Conservation (phyloP, 2,329 filamentous ascomycete species). For the Alternaria ventricosa region DNA sequence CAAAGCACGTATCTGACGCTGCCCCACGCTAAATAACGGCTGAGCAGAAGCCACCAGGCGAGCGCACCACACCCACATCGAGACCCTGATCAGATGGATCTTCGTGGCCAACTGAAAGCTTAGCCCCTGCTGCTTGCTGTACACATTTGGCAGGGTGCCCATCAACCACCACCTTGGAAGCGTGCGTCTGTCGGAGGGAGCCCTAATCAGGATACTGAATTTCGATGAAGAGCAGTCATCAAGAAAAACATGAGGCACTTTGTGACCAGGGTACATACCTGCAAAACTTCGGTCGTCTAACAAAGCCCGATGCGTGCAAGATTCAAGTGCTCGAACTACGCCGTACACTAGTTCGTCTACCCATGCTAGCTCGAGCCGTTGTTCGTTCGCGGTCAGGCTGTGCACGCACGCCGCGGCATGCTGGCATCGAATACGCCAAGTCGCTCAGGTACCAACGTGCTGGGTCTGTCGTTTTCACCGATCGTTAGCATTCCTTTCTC, state of each 20-base stretch:
- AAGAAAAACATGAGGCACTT: not conserved
- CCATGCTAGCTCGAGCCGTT: constrained; percentile 26
- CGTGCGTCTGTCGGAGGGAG: not conserved
- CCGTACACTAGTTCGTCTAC: constrained; percentile 16
- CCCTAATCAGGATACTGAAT: not conserved
- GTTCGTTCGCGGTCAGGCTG: constrained; percentile 18
- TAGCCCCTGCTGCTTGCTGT: not conserved
- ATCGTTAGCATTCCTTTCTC: constrained; percentile 19
- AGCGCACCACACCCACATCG: not conserved
- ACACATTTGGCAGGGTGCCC: not conserved
- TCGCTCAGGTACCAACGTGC: constrained; percentile 23
- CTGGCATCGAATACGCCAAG: constrained; percentile 13
- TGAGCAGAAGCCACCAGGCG: not conserved
- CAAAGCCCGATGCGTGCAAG: constrained; percentile 15
- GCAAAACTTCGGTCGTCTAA: constrained; percentile 7
- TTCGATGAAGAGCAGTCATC: not conserved
- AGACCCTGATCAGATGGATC: constrained; percentile 7
- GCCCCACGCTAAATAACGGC: constrained; percentile 2
- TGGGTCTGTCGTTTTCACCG: constrained; percentile 19
- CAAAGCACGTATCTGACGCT: constrained; percentile 1
- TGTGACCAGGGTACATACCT: not conserved
- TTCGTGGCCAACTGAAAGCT: not conserved
- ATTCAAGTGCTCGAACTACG: constrained; percentile 15
- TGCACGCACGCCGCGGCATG: constrained; percentile 16
- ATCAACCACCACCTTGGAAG: not conserved